phyloP scores from a whole-genome alignment of 345 rosid genomes.

The Brassica incana region DNA sequence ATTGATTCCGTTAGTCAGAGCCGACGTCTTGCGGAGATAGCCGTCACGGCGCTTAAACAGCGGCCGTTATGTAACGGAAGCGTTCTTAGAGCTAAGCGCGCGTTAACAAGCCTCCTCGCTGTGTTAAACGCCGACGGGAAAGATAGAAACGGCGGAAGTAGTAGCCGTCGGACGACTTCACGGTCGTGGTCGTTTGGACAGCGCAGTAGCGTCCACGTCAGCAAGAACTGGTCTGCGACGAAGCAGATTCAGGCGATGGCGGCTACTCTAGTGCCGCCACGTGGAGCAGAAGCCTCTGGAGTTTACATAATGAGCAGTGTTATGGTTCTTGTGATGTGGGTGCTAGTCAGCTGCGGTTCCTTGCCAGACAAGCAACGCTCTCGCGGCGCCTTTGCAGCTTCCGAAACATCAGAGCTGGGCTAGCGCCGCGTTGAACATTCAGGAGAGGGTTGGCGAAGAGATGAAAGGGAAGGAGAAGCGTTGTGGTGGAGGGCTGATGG shows the following conservation, averaged over 20 bases:
- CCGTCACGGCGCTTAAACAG: conserved; percentile 59
- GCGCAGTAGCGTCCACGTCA: conserved; percentile 34
- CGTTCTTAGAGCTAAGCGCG: conserved; percentile 72
- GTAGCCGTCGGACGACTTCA: conserved; percentile 48
- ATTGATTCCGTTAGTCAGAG: conserved; percentile 69
- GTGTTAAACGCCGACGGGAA: conserved; percentile 56
- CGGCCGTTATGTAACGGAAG: conserved; percentile 79
- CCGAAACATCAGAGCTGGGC: conserved; percentile 82
- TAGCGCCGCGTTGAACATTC: conserved; percentile 51
- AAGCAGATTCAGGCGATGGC: conserved; percentile 90
- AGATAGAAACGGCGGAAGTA: conserved; percentile 47
- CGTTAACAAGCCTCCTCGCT: conserved; percentile 49
- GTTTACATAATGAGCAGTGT: conserved; percentile 67
- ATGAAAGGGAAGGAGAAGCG: conserved; percentile 92
- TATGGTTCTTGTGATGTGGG: conserved; percentile 70
- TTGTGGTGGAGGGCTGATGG: conserved; percentile 50
- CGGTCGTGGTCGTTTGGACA: conserved; percentile 69
- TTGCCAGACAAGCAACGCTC: conserved; percentile 73
- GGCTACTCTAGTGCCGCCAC: conserved; percentile 57
- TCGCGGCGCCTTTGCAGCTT: conserved; percentile 56
- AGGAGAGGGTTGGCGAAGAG: conserved; percentile 84
- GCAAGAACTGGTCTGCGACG: conserved; percentile 87
- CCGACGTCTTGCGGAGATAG: conserved; percentile 68
- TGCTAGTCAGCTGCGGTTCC: conserved; percentile 75
- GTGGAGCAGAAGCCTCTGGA: conserved; percentile 64